Percentiles rank a stretch among this genome's conserved stretches.
phyloP scores from a whole-genome alignment of 2,329 filamentous ascomycete genomes.

The Fusarium nurragi region DNA sequence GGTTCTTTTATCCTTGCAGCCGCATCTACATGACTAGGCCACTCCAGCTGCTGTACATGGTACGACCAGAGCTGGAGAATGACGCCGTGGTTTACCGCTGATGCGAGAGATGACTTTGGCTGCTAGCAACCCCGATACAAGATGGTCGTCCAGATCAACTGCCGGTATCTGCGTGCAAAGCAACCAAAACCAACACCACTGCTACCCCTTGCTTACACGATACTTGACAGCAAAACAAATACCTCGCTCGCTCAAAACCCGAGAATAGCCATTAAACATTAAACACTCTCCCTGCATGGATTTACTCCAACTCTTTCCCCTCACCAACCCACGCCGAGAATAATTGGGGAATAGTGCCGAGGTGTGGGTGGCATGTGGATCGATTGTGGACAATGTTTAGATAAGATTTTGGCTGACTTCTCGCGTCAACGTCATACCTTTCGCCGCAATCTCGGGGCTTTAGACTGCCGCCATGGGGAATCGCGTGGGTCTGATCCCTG shows the following conservation, averaged over 20 bases:
- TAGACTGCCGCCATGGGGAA: background rate
- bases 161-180: background rate
- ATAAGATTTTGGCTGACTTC: slow-evolving; percentile 13
- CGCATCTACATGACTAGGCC: slow-evolving; percentile 16
- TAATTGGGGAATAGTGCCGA: slow-evolving; percentile 30
- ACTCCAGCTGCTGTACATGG: background rate
- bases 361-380: background rate
- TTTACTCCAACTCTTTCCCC: slow-evolving; percentile 23
- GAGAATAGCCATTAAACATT: slow-evolving; percentile 13
- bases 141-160: background rate
- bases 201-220: background rate
- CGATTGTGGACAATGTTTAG: slow-evolving; percentile 2
- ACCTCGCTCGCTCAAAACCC: slow-evolving; percentile 1
- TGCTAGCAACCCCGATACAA: no score
- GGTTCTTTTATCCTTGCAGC: slow-evolving; percentile 22
- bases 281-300: background rate
- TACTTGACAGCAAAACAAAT: background rate
- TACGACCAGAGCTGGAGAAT: slow-evolving; percentile 3
- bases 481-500: slow-evolving; percentile 1
- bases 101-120: background rate
- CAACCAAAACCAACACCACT: background rate
- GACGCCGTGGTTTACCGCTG: slow-evolving; percentile 4
- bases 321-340: slow-evolving; percentile 16
- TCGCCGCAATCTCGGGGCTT: slow-evolving; percentile 3
- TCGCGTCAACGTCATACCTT: slow-evolving; percentile 15